Evolutionary conservation across 495 filamentous ascomycete genomes (phyloP), one percentile per base, ranked within the genome.

Genomic region (Penicillium argentinense): DNA sequence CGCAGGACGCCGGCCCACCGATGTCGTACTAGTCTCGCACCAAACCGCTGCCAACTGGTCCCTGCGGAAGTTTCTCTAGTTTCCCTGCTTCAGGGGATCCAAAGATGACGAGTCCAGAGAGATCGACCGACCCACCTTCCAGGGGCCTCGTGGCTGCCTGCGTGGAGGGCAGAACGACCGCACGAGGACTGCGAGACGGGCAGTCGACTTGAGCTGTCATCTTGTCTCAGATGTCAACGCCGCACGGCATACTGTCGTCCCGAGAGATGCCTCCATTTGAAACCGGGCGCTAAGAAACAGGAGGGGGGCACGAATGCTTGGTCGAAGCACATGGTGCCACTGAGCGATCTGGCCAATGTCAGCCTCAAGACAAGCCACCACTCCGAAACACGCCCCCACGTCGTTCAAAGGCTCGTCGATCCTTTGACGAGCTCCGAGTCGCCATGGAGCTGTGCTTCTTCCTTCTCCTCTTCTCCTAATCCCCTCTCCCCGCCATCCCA

Each of bases 101-200:
- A 13, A 5, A 12, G 11, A 44, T 34, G 41, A 44, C 41, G 41
- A 44, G 33, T 36, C 33, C 16, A 21, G n/a, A 40, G 27, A 37
- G 54, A 58, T 55, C 50, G 36, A 27, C 45, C 29, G 58, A 53
- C 54, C 58, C 58, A 61, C 58, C 21, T 11, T 9, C 42, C 39
- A 39, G 53, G 42, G 47, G 39, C 40, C 49, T 57, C 39, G 42
- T 51, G 39, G 39, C 19, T 19, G 33, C 33, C 33, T 36, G 33
- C 33, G 21, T 36, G 33, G 33, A 36, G 21, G 11, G 33, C n/a
- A n/a, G n/a, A n/a, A n/a, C n/a, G n/a, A n/a, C n/a, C n/a, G n/a
- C n/a, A n/a, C n/a, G n/a, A n/a, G n/a, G n/a, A n/a, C n/a, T n/a
- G n/a, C n/a, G n/a, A n/a, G n/a, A n/a, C n/a, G n/a, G n/a, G n/a